These are phyloP conservation scores for Trametes sanguinea DNA, from an alignment of 768 basidiomycete genomes.

Conservation along the genomic window DNA sequence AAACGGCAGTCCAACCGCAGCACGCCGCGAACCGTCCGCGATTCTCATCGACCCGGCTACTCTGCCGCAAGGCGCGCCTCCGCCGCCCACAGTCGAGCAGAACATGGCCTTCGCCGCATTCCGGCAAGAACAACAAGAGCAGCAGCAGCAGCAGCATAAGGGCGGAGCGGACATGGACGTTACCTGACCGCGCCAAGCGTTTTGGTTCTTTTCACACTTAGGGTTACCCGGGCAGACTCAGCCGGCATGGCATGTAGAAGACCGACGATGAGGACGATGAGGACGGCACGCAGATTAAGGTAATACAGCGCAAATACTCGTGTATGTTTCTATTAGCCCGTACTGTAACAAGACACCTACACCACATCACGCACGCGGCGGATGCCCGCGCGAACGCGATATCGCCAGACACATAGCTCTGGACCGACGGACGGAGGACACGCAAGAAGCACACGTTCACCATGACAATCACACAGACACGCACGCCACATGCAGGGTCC, in stretches of 20 bases:
- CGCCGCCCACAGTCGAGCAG: constrained; percentile 75
- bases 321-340: constrained; percentile 18
- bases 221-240: too few relatives aligned
- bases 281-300: background rate
- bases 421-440: background rate
- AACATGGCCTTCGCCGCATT: constrained; percentile 80
- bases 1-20: constrained; percentile 14
- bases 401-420: too few relatives aligned
- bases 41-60: constrained; percentile 42
- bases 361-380: background rate
- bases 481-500: too few relatives aligned
- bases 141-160: constrained; percentile 25
- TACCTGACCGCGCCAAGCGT: background rate
- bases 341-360: constrained; percentile 20
- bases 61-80: constrained; percentile 45
- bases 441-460: background rate
- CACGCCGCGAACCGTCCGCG: constrained; percentile 36
- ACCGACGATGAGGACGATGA: background rate
- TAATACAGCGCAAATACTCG: constrained; percentile 7
- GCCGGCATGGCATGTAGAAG: background rate
- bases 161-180: constrained; percentile 15
- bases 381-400: background rate
- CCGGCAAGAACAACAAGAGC: constrained; percentile 28
- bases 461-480: too few relatives aligned
- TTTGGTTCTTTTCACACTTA: background rate